These are phyloP conservation scores for Blastobotrys terrestris DNA, from an alignment of 805 yeast genomes.

Conservation along the genomic window DNA sequence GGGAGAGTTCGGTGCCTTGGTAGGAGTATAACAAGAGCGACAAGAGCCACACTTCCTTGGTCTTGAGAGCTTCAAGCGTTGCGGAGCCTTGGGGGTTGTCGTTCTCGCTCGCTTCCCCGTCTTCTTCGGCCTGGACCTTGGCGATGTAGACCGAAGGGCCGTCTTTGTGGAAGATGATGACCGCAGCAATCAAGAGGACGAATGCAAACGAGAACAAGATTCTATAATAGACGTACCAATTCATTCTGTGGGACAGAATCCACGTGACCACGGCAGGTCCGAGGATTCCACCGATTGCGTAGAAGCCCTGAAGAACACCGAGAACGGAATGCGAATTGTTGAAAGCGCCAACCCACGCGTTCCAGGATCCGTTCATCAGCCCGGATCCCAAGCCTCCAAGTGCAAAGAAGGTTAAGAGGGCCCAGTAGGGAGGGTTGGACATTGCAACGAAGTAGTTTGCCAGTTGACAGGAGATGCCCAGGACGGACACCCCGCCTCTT, in stretches of 20 bases:
- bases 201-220: slow-evolving; percentile 38
- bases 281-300: slow-evolving; percentile 65
- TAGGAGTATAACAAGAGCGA: slow-evolving; percentile 53
- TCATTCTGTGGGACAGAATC: slow-evolving; percentile 41
- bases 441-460: slow-evolving; percentile 35
- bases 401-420: slow-evolving; percentile 36
- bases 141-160: slow-evolving; percentile 15
- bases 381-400: slow-evolving; percentile 53
- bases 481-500: slow-evolving; percentile 38
- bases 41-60: slow-evolving; percentile 34
- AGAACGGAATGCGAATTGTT: slow-evolving; percentile 51
- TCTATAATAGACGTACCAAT: slow-evolving; percentile 49
- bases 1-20: slow-evolving; percentile 60
- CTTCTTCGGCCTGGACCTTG: not conserved
- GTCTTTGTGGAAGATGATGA: slow-evolving; percentile 39
- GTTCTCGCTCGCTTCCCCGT: not conserved
- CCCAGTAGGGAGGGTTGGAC: slow-evolving; percentile 35
- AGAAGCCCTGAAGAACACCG: slow-evolving; percentile 59
- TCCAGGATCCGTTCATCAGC: slow-evolving; percentile 47
- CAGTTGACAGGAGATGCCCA: slow-evolving; percentile 34
- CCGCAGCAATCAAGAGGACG: slow-evolving; percentile 29
- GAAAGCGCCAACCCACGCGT: slow-evolving; percentile 44
- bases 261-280: slow-evolving; percentile 60
- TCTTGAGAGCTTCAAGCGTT: slow-evolving; percentile 10
- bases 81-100: not conserved